Conservation (phyloP, 495 filamentous ascomycete genomes). For the Pyronema omphalodes region DNA sequence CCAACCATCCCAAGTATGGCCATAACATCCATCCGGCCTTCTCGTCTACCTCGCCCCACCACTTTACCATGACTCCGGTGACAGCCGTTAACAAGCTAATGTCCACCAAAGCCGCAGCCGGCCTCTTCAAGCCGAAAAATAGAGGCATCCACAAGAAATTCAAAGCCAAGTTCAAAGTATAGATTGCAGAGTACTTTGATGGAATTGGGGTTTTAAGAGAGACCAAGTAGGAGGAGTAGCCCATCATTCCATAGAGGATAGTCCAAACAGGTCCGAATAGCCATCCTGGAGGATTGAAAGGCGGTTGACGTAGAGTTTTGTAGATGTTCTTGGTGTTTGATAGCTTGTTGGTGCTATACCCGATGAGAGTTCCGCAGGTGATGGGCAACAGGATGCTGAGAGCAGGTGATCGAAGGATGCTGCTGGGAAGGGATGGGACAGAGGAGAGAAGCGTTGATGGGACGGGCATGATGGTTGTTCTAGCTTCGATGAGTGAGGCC, state of each 20-base stretch:
- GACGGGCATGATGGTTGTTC: background rate
- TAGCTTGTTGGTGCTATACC: conserved; percentile 41
- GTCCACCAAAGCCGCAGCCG: conserved; percentile 56
- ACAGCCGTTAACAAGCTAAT: conserved; percentile 51
- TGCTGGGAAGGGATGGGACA: conserved; percentile 39
- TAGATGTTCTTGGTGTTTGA: conserved; percentile 34
- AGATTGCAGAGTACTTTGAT: conserved; percentile 38
- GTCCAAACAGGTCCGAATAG: conserved; percentile 82
- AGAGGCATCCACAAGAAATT: conserved; percentile 89
- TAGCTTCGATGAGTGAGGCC: too few species aligned
- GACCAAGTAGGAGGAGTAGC: conserved; percentile 63
- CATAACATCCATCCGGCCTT: conserved; percentile 52
- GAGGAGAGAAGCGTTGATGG: conserved; percentile 18
- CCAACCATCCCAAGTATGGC: conserved; percentile 67
- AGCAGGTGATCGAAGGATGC: conserved; percentile 46
- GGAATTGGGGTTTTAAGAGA: conserved; percentile 12
- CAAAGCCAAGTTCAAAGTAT: conserved; percentile 64
- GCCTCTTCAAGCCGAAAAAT: conserved; percentile 58
- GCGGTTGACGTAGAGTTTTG: conserved; percentile 53
- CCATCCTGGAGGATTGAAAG: conserved; percentile 55
- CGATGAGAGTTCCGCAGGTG: conserved; percentile 42
- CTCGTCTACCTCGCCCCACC: conserved; percentile 55
- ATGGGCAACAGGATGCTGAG: conserved; percentile 52
- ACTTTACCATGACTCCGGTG: conserved; percentile 48
- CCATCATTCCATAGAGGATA: conserved; percentile 69